Conservation (phyloP, 148 eudicot genomes). For the Pouteria glomerata region DNA sequence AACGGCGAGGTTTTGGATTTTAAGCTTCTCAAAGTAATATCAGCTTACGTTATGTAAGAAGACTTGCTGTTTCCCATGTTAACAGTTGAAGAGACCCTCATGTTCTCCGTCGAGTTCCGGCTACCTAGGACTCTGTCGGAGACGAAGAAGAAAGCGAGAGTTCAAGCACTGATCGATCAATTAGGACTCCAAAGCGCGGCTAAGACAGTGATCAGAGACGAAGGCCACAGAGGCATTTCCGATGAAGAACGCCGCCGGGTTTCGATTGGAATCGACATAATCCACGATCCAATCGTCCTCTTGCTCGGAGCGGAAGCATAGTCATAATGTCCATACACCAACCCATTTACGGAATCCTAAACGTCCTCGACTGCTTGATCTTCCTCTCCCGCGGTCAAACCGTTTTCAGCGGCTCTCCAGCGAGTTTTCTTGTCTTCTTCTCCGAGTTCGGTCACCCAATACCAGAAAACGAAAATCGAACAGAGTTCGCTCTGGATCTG, state of each 20-base stretch:
- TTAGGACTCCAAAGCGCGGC: constrained; percentile 11
- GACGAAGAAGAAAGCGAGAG: constrained; percentile 9
- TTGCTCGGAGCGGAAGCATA: constrained; percentile 17
- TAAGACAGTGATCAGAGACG: constrained; percentile 10
- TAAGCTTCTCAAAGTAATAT: constrained; percentile 9
- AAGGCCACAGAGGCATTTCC: constrained; percentile 17
- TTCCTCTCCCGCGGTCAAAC: constrained; percentile 3
- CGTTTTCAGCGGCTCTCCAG: constrained; percentile 11
- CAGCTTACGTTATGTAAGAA: constrained; percentile 11
- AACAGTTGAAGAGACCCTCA: constrained; percentile 12
- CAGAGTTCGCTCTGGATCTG: constrained; percentile 18
- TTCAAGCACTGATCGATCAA: constrained; percentile 12
- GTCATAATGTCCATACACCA: constrained; percentile 12
- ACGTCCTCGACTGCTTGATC: neutral
- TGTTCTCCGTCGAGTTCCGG: constrained; percentile 12
- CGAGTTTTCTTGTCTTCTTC: constrained; percentile 10
- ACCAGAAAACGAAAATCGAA: constrained; percentile 16
- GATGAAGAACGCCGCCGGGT: constrained; percentile 6
- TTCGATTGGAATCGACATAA: constrained; percentile 9
- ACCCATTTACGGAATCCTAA: neutral
- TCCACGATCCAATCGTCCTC: constrained; percentile 13
- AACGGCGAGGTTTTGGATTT: constrained; percentile 10
- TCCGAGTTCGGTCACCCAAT: constrained; percentile 20
- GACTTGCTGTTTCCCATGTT: constrained; percentile 10
- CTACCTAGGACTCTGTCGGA: constrained; percentile 9